Conservation (phyloP, 345 rosid genomes). For the Anacardium occidentale region DNA sequence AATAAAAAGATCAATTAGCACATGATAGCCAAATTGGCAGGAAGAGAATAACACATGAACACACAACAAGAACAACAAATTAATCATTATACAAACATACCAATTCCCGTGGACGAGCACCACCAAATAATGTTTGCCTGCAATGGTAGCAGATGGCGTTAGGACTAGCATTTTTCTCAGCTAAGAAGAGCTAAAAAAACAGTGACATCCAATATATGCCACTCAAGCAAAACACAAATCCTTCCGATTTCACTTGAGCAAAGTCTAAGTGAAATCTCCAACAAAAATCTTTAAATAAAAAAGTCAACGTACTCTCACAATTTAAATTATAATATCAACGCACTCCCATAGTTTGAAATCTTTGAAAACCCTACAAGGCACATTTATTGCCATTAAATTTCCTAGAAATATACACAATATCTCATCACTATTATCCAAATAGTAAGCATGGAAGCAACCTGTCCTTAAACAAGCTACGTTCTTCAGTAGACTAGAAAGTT, state of each 20-base stretch:
- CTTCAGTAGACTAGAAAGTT: not conserved
- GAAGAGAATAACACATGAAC: not conserved
- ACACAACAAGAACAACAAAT: not conserved
- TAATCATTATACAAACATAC: constrained; percentile 7
- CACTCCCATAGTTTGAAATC: not conserved
- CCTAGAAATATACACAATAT: not conserved
- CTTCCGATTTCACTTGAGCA: not conserved
- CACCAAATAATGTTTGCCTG: constrained; percentile 32
- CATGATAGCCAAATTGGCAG: not conserved
- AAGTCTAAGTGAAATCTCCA: not conserved
- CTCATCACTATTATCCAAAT: not conserved
- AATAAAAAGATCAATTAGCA: not conserved
- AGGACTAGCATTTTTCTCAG: not conserved
- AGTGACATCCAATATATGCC: not conserved
- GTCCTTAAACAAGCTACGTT: not conserved
- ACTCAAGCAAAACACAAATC: not conserved
- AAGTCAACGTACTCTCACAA: too few relatives aligned
- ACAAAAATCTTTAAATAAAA: not conserved
- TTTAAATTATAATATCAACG: not conserved
- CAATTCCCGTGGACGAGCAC: constrained; percentile 26
- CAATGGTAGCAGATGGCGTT: constrained; percentile 9
- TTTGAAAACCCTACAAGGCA: not conserved
- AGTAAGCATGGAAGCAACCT: not conserved
- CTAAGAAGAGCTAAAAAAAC: not conserved
- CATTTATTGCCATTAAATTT: not conserved